phyloP scores from a whole-genome alignment of 2,329 filamentous ascomycete species.

The Cercospora canescens region DNA sequence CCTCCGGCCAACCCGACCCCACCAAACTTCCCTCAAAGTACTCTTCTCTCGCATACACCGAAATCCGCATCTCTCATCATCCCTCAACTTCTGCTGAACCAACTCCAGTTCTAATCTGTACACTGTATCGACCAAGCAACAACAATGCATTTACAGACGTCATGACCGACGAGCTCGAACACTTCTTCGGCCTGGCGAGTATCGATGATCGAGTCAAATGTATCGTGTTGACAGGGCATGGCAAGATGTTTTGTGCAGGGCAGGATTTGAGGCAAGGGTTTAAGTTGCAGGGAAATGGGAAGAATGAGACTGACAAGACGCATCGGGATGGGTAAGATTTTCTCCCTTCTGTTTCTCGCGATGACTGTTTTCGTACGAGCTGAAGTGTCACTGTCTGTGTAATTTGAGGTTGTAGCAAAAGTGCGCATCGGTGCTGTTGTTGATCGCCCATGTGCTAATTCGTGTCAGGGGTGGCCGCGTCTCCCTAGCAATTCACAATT shows the following conservation, averaged over 20 bases:
- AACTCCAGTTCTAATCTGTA: constrained; percentile 23
- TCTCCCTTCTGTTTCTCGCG: neutral
- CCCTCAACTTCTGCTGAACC: constrained; percentile 18
- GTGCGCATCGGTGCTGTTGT: neutral
- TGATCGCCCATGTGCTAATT: constrained; percentile 1
- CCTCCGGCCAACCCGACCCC: constrained; percentile 2
- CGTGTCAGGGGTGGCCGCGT: constrained; percentile 18
- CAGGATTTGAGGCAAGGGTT: constrained; percentile 27
- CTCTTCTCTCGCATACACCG: constrained; percentile 13
- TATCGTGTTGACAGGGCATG: constrained; percentile 22
- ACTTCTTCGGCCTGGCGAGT: constrained; percentile 24
- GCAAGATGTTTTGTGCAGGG: constrained; percentile 25
- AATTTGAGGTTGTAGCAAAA: neutral
- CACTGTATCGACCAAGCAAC: constrained; percentile 18
- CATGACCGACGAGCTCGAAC: constrained; percentile 27
- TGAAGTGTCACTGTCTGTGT: no score
- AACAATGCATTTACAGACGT: constrained; percentile 27
- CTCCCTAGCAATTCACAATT: constrained; percentile 24
- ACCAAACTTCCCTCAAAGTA: neutral
- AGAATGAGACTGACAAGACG: constrained; percentile 24
- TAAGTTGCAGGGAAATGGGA: constrained; percentile 20
- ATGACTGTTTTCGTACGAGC: neutral
- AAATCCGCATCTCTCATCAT: constrained; percentile 25
- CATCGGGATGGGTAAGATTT: constrained; percentile 24
- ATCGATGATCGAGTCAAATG: constrained; percentile 25